Evolutionary conservation across 495 filamentous ascomycete genomes (phyloP), one percentile per base, ranked within the genome.

Genomic region (Friedmanniomyces simplex): DNA sequence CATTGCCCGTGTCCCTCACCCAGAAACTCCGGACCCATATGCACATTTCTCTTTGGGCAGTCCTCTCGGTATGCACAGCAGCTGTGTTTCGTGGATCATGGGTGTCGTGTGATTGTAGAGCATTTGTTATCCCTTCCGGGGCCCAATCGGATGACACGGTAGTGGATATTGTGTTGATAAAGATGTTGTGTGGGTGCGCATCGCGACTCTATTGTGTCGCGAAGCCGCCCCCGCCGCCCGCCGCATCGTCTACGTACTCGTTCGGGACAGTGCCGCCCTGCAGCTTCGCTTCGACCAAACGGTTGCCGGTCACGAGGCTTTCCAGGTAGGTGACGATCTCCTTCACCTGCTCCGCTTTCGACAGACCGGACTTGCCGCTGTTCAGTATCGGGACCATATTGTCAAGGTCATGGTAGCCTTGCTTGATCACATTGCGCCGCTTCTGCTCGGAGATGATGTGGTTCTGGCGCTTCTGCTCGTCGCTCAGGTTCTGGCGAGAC

Each of bases 361-460:
- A 91, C 45, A 86, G 84, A 0, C 84, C 83, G 14, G 56, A 26
- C 56, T 53, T 58, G 20, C 85, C 82, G 32, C 77, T 78, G 47
- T 74, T 77, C 5, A 94, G 71, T 14, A 79, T 81, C 0, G 89
- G 89, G 1, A 94, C 86, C 41, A 95, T 72, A 4, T 77, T 73
- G 49, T 77, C 75, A 2, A 95, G 72, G 43, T 89, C 82, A 14
- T 86, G 82, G 55, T 88, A 95, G 0, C 85, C 86, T 59, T 85
- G 75, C 63, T 85, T 80, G 63, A 95, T 94, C 21, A 86, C 71
- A 30, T 84, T 83, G 51, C 90, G 78, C 43, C 90, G 81, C 67
- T 90, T 91, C 69, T 93, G 85, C 69, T 96, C 90, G 36, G 89
- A 94, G 50, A 80, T 76, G 63, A 95, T 94, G 68, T 96, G 90